Conservation (phyloP, 495 filamentous ascomycete species). For the Aspergillus funiculosus region DNA sequence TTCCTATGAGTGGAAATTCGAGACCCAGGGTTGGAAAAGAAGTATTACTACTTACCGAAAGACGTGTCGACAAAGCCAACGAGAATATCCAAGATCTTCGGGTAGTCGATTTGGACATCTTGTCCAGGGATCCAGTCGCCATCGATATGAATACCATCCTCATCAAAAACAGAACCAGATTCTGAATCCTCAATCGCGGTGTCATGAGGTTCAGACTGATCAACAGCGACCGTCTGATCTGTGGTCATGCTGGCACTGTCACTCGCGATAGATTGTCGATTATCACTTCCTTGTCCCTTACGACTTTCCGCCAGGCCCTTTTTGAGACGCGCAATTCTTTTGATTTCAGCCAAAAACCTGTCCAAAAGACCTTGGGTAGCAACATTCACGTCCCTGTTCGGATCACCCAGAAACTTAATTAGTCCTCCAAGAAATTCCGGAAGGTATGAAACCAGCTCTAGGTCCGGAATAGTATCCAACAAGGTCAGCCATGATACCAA, state of each 20-base stretch:
- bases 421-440: slow-evolving; percentile 89
- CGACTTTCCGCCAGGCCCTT: slow-evolving; percentile 85
- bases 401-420: slow-evolving; percentile 86
- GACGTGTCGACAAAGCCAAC: slow-evolving; percentile 84
- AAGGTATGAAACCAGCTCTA: slow-evolving; percentile 88
- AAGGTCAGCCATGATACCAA: slow-evolving; percentile 94
- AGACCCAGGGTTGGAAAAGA: background rate
- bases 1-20: slow-evolving; percentile 4
- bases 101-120: slow-evolving; percentile 91
- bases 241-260: slow-evolving; percentile 54
- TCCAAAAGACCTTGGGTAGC: slow-evolving; percentile 88
- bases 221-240: slow-evolving; percentile 38
- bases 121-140: slow-evolving; percentile 96
- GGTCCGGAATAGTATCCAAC: slow-evolving; percentile 92
- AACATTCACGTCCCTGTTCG: slow-evolving; percentile 87
- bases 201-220: slow-evolving; percentile 40
- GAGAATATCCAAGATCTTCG: slow-evolving; percentile 85
- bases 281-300: slow-evolving; percentile 60
- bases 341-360: slow-evolving; percentile 89
- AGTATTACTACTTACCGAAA: slow-evolving; percentile 48
- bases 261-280: slow-evolving; percentile 58
- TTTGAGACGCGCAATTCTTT: slow-evolving; percentile 85
- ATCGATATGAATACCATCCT: slow-evolving; percentile 60
- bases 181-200: slow-evolving; percentile 52
- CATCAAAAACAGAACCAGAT: slow-evolving; percentile 54